Percentiles rank a stretch among this genome's conserved stretches.
These are phyloP conservation scores for Phoma sp. DNA, from an alignment of 2,329 filamentous ascomycete species.

Conservation along the genomic window DNA sequence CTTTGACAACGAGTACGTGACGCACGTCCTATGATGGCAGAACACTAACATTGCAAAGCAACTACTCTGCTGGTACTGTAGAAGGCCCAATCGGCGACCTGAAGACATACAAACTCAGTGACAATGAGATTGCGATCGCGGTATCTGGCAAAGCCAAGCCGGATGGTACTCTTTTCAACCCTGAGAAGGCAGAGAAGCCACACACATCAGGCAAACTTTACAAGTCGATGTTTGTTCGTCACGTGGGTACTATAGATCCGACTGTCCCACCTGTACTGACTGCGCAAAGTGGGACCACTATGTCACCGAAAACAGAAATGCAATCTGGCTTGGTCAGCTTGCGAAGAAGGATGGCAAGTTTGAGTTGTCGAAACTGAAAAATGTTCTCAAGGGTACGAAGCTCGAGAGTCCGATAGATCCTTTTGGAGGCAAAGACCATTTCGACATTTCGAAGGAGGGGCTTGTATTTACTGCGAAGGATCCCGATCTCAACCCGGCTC, in stretches of 20 bases:
- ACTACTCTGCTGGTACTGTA: constrained; percentile 51
- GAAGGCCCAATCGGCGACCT: constrained; percentile 57
- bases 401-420: constrained; percentile 74
- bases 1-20: constrained; percentile 42
- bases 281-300: constrained; percentile 72
- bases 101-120: constrained; percentile 50
- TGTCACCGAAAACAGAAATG: constrained; percentile 69
- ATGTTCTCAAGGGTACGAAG: constrained; percentile 65
- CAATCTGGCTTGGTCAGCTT: constrained; percentile 75
- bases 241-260: constrained; percentile 44
- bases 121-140: constrained; percentile 52
- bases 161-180: constrained; percentile 72
- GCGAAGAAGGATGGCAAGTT: constrained; percentile 37
- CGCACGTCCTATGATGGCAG: background rate
- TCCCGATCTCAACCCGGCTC: constrained; percentile 70
- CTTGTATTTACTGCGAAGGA: constrained; percentile 79
- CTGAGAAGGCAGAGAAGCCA: constrained; percentile 64
- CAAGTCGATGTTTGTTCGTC: constrained; percentile 75
- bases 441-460: constrained; percentile 71
- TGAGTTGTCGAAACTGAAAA: constrained; percentile 59
- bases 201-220: constrained; percentile 73
- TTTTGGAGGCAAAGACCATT: constrained; percentile 81
- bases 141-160: constrained; percentile 68
- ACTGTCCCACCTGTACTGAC: background rate
- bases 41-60: constrained; percentile 28